These are phyloP conservation scores for Coniferiporia sulphurascens DNA, from an alignment of 1,284 basidiomycete species.

Conservation along the genomic window DNA sequence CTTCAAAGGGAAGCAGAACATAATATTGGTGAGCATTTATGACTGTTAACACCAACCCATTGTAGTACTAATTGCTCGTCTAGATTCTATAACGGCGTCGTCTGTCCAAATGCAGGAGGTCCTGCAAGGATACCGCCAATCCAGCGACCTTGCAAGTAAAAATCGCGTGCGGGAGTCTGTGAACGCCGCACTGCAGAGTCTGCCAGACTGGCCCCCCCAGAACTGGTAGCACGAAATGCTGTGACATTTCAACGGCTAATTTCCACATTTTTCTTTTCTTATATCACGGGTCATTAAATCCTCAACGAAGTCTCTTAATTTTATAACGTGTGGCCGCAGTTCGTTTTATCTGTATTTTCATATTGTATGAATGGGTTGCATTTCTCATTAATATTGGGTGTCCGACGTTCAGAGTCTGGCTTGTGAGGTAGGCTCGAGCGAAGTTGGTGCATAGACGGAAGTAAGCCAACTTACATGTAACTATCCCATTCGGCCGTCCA, in stretches of 20 bases:
- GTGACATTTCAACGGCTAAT: background rate
- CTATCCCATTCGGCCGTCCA: too few species aligned
- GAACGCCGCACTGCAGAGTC: slow-evolving; percentile 49
- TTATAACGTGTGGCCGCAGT: too few species aligned
- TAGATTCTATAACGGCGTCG: slow-evolving; percentile 49
- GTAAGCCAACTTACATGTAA: too few species aligned
- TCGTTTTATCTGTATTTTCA: too few species aligned
- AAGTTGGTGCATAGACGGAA: too few species aligned
- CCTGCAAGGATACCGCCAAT: slow-evolving; percentile 52
- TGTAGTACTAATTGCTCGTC: background rate
- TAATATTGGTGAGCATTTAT: slow-evolving; percentile 38
- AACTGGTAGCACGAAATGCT: slow-evolving; percentile 6
- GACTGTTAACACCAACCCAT: background rate
- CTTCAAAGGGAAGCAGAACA: slow-evolving; percentile 46
- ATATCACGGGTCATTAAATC: background rate
- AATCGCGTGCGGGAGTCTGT: slow-evolving; percentile 54
- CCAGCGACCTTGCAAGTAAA: slow-evolving; percentile 50
- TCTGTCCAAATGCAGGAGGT: slow-evolving; percentile 58
- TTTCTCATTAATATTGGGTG: too few species aligned
- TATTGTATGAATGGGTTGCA: too few species aligned
- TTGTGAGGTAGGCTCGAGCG: too few species aligned
- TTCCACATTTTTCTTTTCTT: background rate
- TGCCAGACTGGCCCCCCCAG: slow-evolving; percentile 52
- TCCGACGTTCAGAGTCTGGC: too few species aligned
- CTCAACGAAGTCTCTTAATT: background rate